phyloP scores from a whole-genome alignment of 352 stramenopile species.

The Phytophthora meadii region DNA sequence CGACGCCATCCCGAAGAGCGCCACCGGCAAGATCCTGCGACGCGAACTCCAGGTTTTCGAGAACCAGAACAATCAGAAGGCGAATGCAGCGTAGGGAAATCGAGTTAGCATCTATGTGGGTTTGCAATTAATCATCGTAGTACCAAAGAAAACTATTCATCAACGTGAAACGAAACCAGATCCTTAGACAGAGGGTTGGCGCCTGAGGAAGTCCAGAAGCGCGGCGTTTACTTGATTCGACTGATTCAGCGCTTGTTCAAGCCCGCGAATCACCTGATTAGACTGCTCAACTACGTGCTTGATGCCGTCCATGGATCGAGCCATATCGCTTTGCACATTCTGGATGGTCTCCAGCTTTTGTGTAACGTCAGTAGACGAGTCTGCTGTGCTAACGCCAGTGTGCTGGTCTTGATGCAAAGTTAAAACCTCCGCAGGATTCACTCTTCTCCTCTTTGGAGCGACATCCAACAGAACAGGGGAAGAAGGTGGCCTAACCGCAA shows the following conservation, averaged over 20 bases:
- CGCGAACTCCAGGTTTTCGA: constrained; percentile 70
- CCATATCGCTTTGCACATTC: constrained; percentile 29
- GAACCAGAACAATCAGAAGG: constrained; percentile 40
- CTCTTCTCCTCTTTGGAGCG: constrained; percentile 19
- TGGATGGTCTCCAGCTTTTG: constrained; percentile 29
- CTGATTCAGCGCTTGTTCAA: constrained; percentile 31
- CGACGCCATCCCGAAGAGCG: constrained; percentile 85
- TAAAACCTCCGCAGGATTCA: not conserved
- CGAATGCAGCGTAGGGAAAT: constrained; percentile 11
- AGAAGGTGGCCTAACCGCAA: not conserved
- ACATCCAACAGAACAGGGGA: constrained; percentile 1
- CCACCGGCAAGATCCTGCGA: constrained; percentile 92
- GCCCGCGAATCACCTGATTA: constrained; percentile 28
- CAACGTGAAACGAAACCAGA: not conserved
- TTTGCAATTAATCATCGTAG: constrained; percentile 17
- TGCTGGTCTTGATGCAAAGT: constrained; percentile 3
- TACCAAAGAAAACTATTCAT: constrained; percentile 11
- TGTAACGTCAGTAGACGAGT: constrained; percentile 7
- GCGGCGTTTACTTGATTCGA: constrained; percentile 40
- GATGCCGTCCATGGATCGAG: constrained; percentile 31
- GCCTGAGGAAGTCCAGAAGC: constrained; percentile 32
- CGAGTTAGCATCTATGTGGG: not conserved
- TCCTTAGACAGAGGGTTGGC: constrained; percentile 15
- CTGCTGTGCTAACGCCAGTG: not conserved
- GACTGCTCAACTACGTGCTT: constrained; percentile 38